Percentiles rank a stretch among this genome's conserved stretches.
Evolutionary conservation across 352 stramenopile species (phyloP).

Genomic region (Pythium brachiatum): DNA sequence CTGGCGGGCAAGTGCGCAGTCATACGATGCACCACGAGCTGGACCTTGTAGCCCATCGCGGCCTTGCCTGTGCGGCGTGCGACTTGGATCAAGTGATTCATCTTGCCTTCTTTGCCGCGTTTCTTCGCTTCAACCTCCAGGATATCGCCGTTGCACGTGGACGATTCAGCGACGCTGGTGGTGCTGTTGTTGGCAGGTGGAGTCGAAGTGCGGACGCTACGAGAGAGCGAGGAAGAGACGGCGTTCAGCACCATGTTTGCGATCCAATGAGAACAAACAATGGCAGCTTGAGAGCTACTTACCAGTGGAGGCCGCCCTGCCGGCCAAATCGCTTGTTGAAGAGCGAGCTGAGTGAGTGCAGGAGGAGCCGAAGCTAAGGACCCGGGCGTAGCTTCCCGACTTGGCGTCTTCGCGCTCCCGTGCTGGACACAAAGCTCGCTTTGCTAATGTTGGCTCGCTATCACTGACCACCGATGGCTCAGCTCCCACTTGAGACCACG

Average conservation of each 20-base stretch:
- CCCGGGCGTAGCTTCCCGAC: neutral
- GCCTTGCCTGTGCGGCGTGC: constrained; percentile 58
- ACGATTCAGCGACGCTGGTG: neutral
- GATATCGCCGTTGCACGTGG: neutral
- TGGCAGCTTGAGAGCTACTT: neutral
- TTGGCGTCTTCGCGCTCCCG: neutral
- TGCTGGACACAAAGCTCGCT: constrained; percentile 2
- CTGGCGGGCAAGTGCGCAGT: constrained; percentile 43
- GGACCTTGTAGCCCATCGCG: constrained; percentile 62
- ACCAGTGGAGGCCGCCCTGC: neutral
- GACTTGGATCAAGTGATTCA: constrained; percentile 70
- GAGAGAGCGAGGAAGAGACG: neutral
- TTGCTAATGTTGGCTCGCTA: constrained; percentile 5
- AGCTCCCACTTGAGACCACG: neutral
- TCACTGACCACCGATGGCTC: neutral
- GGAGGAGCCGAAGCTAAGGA: neutral
- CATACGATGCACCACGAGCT: constrained; percentile 67
- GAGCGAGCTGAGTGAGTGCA: neutral
- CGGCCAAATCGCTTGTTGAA: neutral
- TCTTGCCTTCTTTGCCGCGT: constrained; percentile 15
- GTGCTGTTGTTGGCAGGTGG: constrained; percentile 1
- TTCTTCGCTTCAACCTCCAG: neutral
- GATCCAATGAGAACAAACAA: constrained; percentile 2
- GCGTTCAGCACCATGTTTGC: neutral
- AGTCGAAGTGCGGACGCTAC: neutral